A percentile compares a stretch with the other conserved stretches of the same genome.
These are phyloP conservation scores for Paecilomyces formosus DNA, from an alignment of 2,329 filamentous ascomycete genomes.

Conservation along the genomic window DNA sequence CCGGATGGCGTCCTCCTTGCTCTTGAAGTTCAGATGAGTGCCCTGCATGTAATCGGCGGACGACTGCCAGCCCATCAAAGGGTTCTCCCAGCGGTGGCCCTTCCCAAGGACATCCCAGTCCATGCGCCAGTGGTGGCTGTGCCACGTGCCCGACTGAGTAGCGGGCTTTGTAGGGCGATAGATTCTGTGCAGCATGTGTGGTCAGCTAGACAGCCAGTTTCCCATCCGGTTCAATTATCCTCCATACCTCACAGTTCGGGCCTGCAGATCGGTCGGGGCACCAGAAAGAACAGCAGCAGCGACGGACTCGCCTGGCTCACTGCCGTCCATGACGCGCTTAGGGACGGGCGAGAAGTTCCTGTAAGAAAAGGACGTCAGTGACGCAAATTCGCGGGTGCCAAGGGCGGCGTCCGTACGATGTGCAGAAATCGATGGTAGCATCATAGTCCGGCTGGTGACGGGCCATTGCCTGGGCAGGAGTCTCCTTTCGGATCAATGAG, in stretches of 20 bases:
- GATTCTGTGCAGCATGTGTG: slow-evolving; percentile 54
- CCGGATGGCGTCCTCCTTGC: slow-evolving; percentile 85
- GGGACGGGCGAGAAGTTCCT: slow-evolving; percentile 89
- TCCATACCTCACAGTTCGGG: slow-evolving; percentile 79
- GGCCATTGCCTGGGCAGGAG: slow-evolving; percentile 43
- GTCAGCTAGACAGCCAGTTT: background rate
- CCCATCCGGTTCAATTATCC: background rate
- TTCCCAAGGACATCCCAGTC: slow-evolving; percentile 93
- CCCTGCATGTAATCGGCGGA: slow-evolving; percentile 93
- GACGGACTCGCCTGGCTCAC: slow-evolving; percentile 66
- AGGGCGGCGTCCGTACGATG: slow-evolving; percentile 59
- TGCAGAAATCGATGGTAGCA: slow-evolving; percentile 75
- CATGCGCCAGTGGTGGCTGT: slow-evolving; percentile 84
- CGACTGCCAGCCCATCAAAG: slow-evolving; percentile 97
- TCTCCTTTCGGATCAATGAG: slow-evolving; percentile 46
- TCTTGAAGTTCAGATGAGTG: slow-evolving; percentile 80
- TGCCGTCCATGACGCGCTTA: slow-evolving; percentile 82
- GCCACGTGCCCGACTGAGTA: slow-evolving; percentile 88
- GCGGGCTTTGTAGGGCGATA: slow-evolving; percentile 89
- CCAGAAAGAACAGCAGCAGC: slow-evolving; percentile 84
- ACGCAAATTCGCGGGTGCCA: slow-evolving; percentile 1
- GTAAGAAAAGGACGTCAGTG: slow-evolving; percentile 18
- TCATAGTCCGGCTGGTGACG: slow-evolving; percentile 74
- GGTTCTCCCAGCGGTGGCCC: slow-evolving; percentile 97
- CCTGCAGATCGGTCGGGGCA: slow-evolving; percentile 88